Percentiles rank a stretch among this genome's conserved stretches.
Conservation (phyloP, 331 rosid species). For the Dryas integrifolia region DNA sequence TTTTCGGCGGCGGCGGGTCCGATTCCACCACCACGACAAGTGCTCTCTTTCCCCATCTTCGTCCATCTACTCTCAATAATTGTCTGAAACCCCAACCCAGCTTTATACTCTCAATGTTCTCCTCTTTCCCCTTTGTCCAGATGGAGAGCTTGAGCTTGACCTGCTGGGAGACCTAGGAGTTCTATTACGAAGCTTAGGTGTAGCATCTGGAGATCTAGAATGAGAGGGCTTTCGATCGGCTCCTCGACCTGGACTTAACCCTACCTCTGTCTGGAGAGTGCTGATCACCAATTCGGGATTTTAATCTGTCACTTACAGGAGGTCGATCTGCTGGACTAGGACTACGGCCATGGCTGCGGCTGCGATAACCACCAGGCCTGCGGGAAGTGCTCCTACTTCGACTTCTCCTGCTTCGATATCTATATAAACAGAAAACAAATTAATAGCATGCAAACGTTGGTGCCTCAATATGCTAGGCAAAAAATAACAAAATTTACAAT, state of each 20-base stretch:
- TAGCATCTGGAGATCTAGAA: slow-evolving; percentile 65
- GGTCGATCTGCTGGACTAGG: slow-evolving; percentile 59
- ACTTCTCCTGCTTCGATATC: slow-evolving; percentile 65
- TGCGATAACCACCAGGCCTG: slow-evolving; percentile 64
- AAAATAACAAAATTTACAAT: background rate
- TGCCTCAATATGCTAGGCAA: background rate
- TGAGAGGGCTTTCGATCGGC: slow-evolving; percentile 32
- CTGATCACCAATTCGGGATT: slow-evolving; percentile 42
- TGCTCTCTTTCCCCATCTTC: no score
- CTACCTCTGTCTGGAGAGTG: slow-evolving; percentile 44
- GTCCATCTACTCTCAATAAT: no score
- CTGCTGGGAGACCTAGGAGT: slow-evolving; percentile 53
- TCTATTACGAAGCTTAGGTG: slow-evolving; percentile 38
- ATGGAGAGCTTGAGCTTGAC: slow-evolving; percentile 70
- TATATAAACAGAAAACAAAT: slow-evolving; percentile 23
- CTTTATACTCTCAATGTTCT: no score
- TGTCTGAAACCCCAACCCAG: no score
- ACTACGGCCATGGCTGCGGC: slow-evolving; percentile 52
- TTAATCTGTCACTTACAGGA: slow-evolving; percentile 63
- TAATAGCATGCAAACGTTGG: background rate
- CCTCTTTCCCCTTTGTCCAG: slow-evolving; percentile 42
- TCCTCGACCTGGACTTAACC: slow-evolving; percentile 44
- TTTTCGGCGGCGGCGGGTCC: no score
- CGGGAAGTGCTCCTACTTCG: slow-evolving; percentile 67
- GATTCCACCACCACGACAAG: no score